Conservation (phyloP, 495 filamentous ascomycete genomes). For the Penicillium turbatum region DNA sequence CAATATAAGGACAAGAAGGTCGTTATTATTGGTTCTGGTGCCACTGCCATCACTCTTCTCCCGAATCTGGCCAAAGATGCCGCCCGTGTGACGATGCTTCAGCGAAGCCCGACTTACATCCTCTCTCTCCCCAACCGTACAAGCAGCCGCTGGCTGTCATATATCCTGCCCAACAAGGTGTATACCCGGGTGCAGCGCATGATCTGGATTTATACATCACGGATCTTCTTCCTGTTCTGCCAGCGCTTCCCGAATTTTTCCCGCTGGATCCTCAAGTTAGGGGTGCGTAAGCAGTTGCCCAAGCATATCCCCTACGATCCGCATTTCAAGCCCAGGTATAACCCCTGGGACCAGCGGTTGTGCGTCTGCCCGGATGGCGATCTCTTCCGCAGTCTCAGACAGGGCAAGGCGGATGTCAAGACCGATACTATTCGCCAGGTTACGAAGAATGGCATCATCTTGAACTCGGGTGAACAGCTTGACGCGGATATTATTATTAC, state of each 20-base stretch:
- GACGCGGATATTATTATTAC: conserved; percentile 70
- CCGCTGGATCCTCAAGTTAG: conserved; percentile 40
- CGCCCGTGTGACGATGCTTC: conserved; percentile 50
- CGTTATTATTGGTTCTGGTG: conserved; percentile 54
- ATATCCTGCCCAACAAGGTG: conserved; percentile 36
- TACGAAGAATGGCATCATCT: conserved; percentile 52
- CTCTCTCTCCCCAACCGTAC: conserved; percentile 46
- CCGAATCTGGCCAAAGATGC: conserved; percentile 43
- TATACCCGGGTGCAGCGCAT: conserved; percentile 40
- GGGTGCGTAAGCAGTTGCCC: conserved; percentile 50
- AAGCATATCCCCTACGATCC: conserved; percentile 51
- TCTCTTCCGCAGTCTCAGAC: conserved; percentile 60
- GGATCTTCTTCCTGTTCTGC: conserved; percentile 52
- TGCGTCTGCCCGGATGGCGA: conserved; percentile 69
- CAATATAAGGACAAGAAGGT: conserved; percentile 50
- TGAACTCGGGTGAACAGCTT: conserved; percentile 53
- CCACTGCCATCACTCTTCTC: conserved; percentile 53
- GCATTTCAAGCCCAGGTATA: conserved; percentile 69
- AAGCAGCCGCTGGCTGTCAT: conserved; percentile 30
- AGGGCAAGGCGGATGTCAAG: conserved; percentile 55
- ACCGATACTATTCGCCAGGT: conserved; percentile 67
- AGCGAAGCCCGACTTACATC: conserved; percentile 59
- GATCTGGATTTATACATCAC: conserved; percentile 42
- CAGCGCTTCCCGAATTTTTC: conserved; percentile 51
- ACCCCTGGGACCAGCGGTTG: conserved; percentile 70